Base-by-base conservation (phyloP, 2,329 filamentous ascomycete species). In the Paracamarosporium sp. region DNA sequence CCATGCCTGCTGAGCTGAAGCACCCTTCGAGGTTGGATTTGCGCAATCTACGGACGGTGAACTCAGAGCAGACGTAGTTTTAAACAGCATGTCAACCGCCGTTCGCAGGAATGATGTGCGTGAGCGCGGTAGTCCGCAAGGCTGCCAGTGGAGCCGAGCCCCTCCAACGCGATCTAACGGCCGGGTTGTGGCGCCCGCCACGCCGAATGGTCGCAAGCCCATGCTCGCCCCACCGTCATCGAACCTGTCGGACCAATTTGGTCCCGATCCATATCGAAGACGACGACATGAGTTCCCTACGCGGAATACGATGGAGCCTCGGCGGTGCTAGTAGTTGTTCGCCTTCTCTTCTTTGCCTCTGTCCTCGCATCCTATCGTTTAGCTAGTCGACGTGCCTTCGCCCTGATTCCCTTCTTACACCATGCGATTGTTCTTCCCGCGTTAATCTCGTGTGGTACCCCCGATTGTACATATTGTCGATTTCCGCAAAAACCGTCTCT, bases 231-330 rank as follows among this genome's bases (percentile, higher is more conserved):
- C 36, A 27, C 24, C 48, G 25, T 31, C 25, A 41, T 41, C 36
- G 36, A 47, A 40, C 20, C 25, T 36, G 36, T 51, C 48, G 48
- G 48, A 28, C 17, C 36, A 51, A 30, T 24, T 40, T 41, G 35
- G 24, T 25, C 33, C 47, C 47, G 47, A 50, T 50, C 35, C 47
- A 36, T 25, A 20, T 41, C 47, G 47, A 40, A 41, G 36, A 51
- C 48, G 48, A 31, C 48, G 48, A 51, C 48, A 51, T n/a, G 48
- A 40, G 35, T 41, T 41, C 35, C 35, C 7, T 50, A 50, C 20
- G 31, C 47, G 47, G 25, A 15, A 28, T 50, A 22, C 35, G 47
- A 40, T 28, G 25, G 36, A 31, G 48, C 17, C 48, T 51, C 36
- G 48, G 48, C 48, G 25, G 36, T 51, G 48, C 48, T 51, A 41